phyloP scores from a whole-genome alignment of 768 basidiomycete genomes.

The Suillus brevipes region DNA sequence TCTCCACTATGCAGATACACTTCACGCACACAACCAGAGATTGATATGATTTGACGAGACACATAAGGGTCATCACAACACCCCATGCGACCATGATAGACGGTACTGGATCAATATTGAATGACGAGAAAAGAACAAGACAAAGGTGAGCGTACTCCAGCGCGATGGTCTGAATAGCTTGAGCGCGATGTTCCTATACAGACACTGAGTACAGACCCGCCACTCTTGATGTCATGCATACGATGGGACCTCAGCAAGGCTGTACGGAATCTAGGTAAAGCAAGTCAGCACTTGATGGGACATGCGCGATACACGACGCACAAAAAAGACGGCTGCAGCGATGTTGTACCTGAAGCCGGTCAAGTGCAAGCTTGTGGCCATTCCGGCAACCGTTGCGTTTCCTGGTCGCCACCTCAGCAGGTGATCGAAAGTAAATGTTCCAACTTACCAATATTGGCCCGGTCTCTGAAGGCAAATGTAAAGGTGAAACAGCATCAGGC shows the following conservation, averaged over 20 bases:
- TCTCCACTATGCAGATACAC: neutral
- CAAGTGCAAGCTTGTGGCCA: constrained; percentile 39
- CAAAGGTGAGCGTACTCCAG: constrained; percentile 31
- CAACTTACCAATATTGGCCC: constrained; percentile 43
- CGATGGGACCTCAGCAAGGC: constrained; percentile 40
- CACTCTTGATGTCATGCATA: constrained; percentile 18
- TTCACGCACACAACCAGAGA: constrained; percentile 33
- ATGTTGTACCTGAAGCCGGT: constrained; percentile 37
- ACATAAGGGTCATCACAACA: constrained; percentile 40
- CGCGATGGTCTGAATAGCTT: constrained; percentile 37
- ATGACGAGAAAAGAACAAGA: constrained; percentile 7
- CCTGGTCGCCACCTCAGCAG: constrained; percentile 22
- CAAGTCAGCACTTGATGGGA: constrained; percentile 3
- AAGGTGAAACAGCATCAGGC: neutral
- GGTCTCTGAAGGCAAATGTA: constrained; percentile 32
- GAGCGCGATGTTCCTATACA: constrained; percentile 37
- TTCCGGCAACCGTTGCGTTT: constrained; percentile 46
- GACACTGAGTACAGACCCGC: constrained; percentile 3
- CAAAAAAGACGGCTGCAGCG: constrained; percentile 41
- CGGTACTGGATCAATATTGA: constrained; percentile 34
- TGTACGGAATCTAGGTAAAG: constrained; percentile 37
- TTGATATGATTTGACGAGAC: constrained; percentile 35
- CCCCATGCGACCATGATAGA: constrained; percentile 42
- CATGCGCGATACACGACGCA: constrained; percentile 10
- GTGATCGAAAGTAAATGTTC: neutral